Base-by-base conservation (phyloP, 1,284 basidiomycete genomes). In the Mycena sp. region DNA sequence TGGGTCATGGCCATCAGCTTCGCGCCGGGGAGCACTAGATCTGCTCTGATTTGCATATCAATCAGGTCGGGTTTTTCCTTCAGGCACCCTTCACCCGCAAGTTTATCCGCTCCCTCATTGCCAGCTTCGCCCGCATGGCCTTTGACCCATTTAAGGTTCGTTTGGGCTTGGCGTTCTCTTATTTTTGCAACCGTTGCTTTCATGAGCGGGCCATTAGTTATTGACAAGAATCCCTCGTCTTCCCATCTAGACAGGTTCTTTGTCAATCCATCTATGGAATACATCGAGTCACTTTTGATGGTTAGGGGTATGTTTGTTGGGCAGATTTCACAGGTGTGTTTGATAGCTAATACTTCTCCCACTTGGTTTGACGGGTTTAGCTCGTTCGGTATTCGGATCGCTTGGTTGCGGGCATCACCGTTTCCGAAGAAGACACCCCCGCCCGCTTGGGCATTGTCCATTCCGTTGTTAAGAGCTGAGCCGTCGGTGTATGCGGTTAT, bases 401-500 rank as follows among this genome's bases (percentile, higher is more conserved):
- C 62, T n/a, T 25, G 35, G 55, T 75, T 75, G 12, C 44, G 0
- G 0, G 44, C 38, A 58, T 72, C 46, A 6, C 55, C 56, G 1
- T 35, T 21, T 3, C 43, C 45, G 29, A 69, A 64, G 61, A 63
- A 76, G 3, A 72, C 56, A 11, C 74, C 73, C 5, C 69, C 68
- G 0, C 73, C 73, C 2, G 70, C 70, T 29, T n/a, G 26, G 1
- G 63, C 68, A 16, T 72, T 46, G 1, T 35, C 32, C 9, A 14
- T 35, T 35, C 32, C 32, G 7, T 14, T 35, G 9, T 35, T 35
- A 7, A 14, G 37, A 21, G 72, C 72, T 0, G 74, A 73, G 1
- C 73, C 76, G 45, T 74, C 75, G 2, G 71, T 75, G 28, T 70
- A 71, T 0, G 68, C 54, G 14, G n/a, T 23, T 2, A 26, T 41